Conservation (phyloP, 2,329 filamentous ascomycete species). For the Xylariaceae sp. region DNA sequence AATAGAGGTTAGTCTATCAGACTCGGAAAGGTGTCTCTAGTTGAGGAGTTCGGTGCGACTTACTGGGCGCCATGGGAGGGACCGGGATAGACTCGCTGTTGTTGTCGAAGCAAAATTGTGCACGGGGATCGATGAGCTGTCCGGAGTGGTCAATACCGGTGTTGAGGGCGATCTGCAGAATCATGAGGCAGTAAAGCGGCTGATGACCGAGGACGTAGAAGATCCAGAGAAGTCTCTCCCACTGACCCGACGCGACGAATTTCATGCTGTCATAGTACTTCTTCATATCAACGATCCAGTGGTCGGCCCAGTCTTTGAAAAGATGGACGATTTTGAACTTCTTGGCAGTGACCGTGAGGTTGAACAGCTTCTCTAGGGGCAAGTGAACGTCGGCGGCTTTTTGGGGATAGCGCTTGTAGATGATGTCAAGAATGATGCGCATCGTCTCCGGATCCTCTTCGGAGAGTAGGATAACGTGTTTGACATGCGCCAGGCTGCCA, state of each 20-base stretch:
- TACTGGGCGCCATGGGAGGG: slow-evolving; percentile 13
- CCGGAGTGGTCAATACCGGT: slow-evolving; percentile 7
- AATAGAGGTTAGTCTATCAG: neutral
- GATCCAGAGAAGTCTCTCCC: slow-evolving; percentile 16
- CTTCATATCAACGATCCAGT: slow-evolving; percentile 15
- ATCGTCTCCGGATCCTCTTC: slow-evolving; percentile 16
- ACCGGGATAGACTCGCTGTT: slow-evolving; percentile 1
- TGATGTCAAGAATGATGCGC: slow-evolving; percentile 12
- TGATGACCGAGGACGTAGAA: slow-evolving; percentile 18
- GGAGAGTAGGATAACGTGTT: slow-evolving; percentile 11
- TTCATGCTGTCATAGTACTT: slow-evolving; percentile 7
- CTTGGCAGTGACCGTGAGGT: slow-evolving; percentile 13
- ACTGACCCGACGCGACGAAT: slow-evolving; percentile 12
- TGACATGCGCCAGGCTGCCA: neutral
- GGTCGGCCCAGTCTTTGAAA: slow-evolving; percentile 5
- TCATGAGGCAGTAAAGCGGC: slow-evolving; percentile 16
- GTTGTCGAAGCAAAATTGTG: slow-evolving; percentile 11
- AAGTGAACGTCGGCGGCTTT: neutral
- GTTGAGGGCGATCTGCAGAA: slow-evolving; percentile 16
- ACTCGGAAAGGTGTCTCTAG: too few species aligned
- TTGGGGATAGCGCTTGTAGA: slow-evolving; percentile 10
- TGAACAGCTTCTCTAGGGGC: slow-evolving; percentile 6
- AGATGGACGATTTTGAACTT: slow-evolving; percentile 16
- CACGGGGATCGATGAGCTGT: slow-evolving; percentile 8
- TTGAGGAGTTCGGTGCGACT: neutral